Conservation (phyloP, 306 rosid genomes). For the Cercis canadensis region DNA sequence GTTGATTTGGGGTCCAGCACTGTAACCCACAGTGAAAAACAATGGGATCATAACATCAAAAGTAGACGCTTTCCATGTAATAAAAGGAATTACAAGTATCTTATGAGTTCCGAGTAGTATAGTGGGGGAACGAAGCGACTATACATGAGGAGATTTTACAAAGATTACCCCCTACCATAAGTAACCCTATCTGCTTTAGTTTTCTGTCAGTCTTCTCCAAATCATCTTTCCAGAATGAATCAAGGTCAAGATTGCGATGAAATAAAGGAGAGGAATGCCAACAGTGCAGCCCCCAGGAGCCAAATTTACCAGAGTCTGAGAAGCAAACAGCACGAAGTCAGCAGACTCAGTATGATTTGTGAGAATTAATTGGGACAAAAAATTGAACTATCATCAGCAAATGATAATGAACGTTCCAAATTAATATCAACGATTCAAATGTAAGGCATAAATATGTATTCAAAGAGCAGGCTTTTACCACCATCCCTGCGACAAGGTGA, state of each 20-base stretch:
- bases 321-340: slow-evolving; percentile 42
- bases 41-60: slow-evolving; percentile 16
- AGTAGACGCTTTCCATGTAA: slow-evolving; percentile 25
- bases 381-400: neutral
- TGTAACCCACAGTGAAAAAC: slow-evolving; percentile 22
- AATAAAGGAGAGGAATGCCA: slow-evolving; percentile 81
- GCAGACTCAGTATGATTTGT: slow-evolving; percentile 18
- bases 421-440: slow-evolving; percentile 10
- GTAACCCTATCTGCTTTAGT: slow-evolving; percentile 44
- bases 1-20: slow-evolving; percentile 4
- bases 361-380: slow-evolving; percentile 25
- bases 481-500: slow-evolving; percentile 79
- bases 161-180: slow-evolving; percentile 35
- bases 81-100: slow-evolving; percentile 7
- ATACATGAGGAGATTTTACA: slow-evolving; percentile 24
- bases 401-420: slow-evolving; percentile 14
- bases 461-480: slow-evolving; percentile 59
- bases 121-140: slow-evolving; percentile 29
- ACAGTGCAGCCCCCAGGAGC: slow-evolving; percentile 83
- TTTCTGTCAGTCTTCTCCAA: slow-evolving; percentile 81
- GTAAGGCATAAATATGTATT: slow-evolving; percentile 20
- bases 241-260: slow-evolving; percentile 59
- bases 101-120: slow-evolving; percentile 14
- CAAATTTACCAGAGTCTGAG: slow-evolving; percentile 82
- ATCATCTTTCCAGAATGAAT: slow-evolving; percentile 83